Conservation (phyloP, 495 filamentous ascomycete genomes). For the Talaromyces borbonicus region DNA sequence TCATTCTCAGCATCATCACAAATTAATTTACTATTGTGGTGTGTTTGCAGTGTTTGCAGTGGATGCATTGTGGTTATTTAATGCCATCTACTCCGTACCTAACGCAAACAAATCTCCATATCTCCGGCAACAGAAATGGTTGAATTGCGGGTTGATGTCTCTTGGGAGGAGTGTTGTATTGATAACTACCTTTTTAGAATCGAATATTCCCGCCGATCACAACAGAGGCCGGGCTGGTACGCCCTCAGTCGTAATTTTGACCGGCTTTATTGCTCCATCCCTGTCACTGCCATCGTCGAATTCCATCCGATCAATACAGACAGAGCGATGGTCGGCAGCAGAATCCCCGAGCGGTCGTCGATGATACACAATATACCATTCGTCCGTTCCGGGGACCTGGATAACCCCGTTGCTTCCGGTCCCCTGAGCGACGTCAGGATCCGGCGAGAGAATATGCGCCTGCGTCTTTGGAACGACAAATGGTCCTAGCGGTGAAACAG, state of each 20-base stretch:
- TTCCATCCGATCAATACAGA: slow-evolving; percentile 37
- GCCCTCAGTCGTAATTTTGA: slow-evolving; percentile 31
- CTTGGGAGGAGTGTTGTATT: too few species aligned
- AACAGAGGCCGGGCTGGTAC: slow-evolving; percentile 2
- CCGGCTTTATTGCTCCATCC: slow-evolving; percentile 26
- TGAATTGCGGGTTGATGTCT: too few species aligned
- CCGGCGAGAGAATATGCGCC: slow-evolving; percentile 29
- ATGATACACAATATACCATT: slow-evolving; percentile 42
- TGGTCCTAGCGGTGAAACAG: slow-evolving; percentile 30
- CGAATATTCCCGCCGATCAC: background rate
- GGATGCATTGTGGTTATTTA: too few species aligned
- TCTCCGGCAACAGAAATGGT: too few species aligned
- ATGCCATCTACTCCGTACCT: too few species aligned
- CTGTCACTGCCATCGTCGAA: slow-evolving; percentile 21
- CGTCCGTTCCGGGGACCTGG: slow-evolving; percentile 28
- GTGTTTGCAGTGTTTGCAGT: too few species aligned
- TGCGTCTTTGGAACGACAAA: slow-evolving; percentile 25
- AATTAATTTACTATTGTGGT: too few species aligned
- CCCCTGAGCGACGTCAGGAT: slow-evolving; percentile 27
- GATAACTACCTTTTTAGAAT: too few species aligned
- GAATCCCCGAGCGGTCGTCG: slow-evolving; percentile 31
- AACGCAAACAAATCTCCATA: too few species aligned
- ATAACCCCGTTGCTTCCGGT: slow-evolving; percentile 36
- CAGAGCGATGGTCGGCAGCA: slow-evolving; percentile 32
- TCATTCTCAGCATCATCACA: too few species aligned